phyloP scores from a whole-genome alignment of 169 alveolate species.

The Cryptosporidium meleagridis region DNA sequence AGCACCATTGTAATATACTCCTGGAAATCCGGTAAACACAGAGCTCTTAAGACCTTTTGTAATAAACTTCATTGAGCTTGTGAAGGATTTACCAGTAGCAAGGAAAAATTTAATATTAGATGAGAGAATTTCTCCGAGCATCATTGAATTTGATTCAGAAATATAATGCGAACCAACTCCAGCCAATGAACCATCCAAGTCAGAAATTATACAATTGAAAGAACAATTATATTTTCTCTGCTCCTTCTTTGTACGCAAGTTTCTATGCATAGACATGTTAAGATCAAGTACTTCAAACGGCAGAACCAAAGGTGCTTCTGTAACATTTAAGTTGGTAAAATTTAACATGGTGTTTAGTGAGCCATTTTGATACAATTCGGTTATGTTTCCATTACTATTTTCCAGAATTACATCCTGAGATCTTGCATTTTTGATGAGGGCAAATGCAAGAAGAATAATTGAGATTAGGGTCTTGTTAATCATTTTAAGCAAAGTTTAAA shows the following conservation, averaged over 20 bases:
- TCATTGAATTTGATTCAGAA: background rate
- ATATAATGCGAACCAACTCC: background rate
- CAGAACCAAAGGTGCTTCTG: background rate
- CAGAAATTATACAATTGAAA: slow-evolving; percentile 40
- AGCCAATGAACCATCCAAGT: slow-evolving; percentile 52
- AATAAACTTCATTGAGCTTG: slow-evolving; percentile 39
- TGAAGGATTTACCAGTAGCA: slow-evolving; percentile 38
- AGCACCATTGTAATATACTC: slow-evolving; percentile 68
- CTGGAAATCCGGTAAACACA: slow-evolving; percentile 42
- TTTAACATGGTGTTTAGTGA: background rate
- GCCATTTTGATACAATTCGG: background rate
- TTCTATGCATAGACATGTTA: background rate
- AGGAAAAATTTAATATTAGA: slow-evolving; percentile 29
- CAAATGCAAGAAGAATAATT: background rate
- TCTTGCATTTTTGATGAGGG: background rate
- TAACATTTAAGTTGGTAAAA: background rate
- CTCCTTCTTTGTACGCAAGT: slow-evolving; percentile 13
- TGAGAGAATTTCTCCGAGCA: background rate
- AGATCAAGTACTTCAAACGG: background rate
- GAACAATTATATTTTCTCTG: slow-evolving; percentile 13
- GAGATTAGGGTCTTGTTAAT: background rate
- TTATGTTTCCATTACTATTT: background rate
- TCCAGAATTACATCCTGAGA: background rate
- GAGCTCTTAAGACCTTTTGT: background rate
- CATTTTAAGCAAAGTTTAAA: background rate